Base-by-base conservation (phyloP, 1,284 basidiomycete genomes). In the Melampsora americana region DNA sequence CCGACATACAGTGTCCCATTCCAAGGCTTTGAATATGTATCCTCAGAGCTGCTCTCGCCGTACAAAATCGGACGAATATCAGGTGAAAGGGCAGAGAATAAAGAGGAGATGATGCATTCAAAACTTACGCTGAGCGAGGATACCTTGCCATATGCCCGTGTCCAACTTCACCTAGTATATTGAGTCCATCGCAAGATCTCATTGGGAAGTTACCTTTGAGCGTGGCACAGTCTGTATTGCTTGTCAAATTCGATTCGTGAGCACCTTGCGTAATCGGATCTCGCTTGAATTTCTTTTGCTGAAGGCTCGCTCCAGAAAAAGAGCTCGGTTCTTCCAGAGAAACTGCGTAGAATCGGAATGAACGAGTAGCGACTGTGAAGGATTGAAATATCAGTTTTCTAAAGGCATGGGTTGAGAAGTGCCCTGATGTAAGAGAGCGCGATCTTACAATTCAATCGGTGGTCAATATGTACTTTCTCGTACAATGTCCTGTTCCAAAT, bases 1-100 rank as follows among this genome's bases (percentile, higher is more conserved):
- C 20, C 59, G 1, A 66, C 72, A 3, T 46, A 56, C 6, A 74
- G n/a, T 35, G 72, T 74, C 5, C 62, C 72, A 35, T 74, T 74
- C 72, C 72, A 74, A 23, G 42, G 39, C 18, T 48, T 30, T 42
- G 65, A 48, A 32, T 60, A 23, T 1, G 53, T 56, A 16, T 46
- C 28, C 65, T 39, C 18, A 42, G 46, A 35, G 59, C 72, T 56
- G n/a, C 6, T n/a, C n/a, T 56, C 39, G 53, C 28, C n/a, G n/a
- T 2, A 7, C 16, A 56, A 56, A 23, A n/a, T 20, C 50, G 16
- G 11, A 6, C 28, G 20, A 48, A 56, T n/a, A 56, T 23, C n/a
- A 23, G n/a, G 20, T n/a, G 1, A 16, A 56, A 56, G 28, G 14
- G 20, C 9, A 12, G 53, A 9, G 14, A 56, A 56, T 56, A 23